Evolutionary conservation across 768 basidiomycete species (phyloP).

Genomic region (Serendipita sp.): DNA sequence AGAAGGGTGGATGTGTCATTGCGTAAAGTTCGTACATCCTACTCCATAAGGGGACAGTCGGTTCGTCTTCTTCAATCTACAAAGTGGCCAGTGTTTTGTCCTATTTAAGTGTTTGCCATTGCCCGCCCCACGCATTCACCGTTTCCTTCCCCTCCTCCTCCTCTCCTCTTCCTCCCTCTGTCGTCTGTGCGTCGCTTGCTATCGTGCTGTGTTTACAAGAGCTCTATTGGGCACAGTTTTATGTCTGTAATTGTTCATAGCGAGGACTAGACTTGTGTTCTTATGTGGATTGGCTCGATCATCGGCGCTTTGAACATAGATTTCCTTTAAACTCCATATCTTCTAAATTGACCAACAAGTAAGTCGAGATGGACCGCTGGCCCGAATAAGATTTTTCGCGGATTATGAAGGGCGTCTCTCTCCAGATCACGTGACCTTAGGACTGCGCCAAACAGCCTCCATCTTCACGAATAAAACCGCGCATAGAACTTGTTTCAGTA

Average conservation of each 20-base stretch:
- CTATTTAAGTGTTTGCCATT: conserved; percentile 1
- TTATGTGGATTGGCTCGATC: too few species aligned
- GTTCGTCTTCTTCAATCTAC: neutral
- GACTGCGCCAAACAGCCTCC: too few species aligned
- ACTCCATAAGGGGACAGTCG: neutral
- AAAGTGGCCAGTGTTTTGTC: neutral
- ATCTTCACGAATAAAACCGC: too few species aligned
- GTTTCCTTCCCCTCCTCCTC: neutral
- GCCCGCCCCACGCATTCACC: neutral
- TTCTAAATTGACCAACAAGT: too few species aligned
- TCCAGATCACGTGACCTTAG: too few species aligned
- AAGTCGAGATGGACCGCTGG: too few species aligned
- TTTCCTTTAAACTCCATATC: too few species aligned
- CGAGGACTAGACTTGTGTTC: neutral
- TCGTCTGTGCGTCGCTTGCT: neutral
- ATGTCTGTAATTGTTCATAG: neutral
- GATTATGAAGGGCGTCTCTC: too few species aligned
- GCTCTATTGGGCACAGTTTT: neutral
- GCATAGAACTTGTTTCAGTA: too few species aligned
- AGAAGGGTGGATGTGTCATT: conserved; percentile 2
- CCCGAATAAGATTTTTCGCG: too few species aligned
- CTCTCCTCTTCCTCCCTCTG: neutral
- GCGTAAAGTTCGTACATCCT: neutral
- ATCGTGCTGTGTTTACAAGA: neutral
- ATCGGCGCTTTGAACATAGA: too few species aligned